Evolutionary conservation across 108 stramenopile genomes (phyloP), one percentile per base, ranked within the genome.

Genomic region (Cyclostephanos invisitatus): DNA sequence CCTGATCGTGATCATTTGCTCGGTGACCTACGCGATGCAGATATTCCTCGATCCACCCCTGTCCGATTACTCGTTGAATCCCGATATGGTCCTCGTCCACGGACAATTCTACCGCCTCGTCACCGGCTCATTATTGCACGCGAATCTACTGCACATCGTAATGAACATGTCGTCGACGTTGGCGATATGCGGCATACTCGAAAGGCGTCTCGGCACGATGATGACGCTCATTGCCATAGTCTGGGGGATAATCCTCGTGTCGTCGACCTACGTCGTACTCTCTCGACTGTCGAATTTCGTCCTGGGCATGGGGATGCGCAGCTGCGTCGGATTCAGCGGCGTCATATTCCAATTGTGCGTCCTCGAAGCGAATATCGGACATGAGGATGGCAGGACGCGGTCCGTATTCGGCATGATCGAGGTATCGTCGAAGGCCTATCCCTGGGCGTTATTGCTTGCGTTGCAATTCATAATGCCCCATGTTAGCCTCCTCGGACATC

Each of bases 91-190:
- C 0, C 22, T 94, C 3, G 83, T 86, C 55, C 62, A 65, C 21
- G 12, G 68, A 11, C 86, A 97, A 63, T 83, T 77, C 64, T 93
- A 94, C 63, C 83, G 97, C 15, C 66, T 96, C 29, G 24, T 92
- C 17, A 87, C 94, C 9, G 86, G 85, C 22, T 73, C 85, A 0
- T 68, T 96, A 56, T 87, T 94, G 73, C 97, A 97, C 77, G 94
- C 83, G 3, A 84, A 74, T 56, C 25, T 95, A n/a, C 67, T 95
- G 83, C 97, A 97, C 72, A 91, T 97, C 53, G 92, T 72, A 5
- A 89, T 96, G 89, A 97, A 97, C 67, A 90, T 95, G 91, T 83
- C 92, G 77, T 89, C 91, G 12, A 81, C 90, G 0, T 68, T 80
- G 42, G 86, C 82, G 7, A 80, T 96, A 47, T 81, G 91, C 20